phyloP scores from a whole-genome alignment of 805 yeast species.

The Debaryomyces hansenii region DNA sequence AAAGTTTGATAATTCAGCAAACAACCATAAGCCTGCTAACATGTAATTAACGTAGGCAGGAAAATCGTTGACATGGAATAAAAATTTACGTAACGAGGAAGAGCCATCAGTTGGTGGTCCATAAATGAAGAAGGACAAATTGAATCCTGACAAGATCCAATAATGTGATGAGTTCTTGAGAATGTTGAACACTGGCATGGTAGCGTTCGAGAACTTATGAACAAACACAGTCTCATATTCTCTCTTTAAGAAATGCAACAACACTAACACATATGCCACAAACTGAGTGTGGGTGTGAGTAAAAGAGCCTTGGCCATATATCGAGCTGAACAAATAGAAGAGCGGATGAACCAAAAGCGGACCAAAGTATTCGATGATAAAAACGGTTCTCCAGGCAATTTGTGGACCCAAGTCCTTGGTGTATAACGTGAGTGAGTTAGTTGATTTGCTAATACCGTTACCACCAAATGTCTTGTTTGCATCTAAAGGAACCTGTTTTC shows the following conservation, averaged over 20 bases:
- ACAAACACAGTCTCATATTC: slow-evolving; percentile 84
- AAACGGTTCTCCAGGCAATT: slow-evolving; percentile 90
- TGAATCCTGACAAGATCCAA: slow-evolving; percentile 84
- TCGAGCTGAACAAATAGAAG: slow-evolving; percentile 47
- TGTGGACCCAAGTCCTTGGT: slow-evolving; percentile 94
- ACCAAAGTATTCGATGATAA: slow-evolving; percentile 82
- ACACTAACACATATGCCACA: slow-evolving; percentile 52
- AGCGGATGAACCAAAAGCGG: slow-evolving; percentile 81
- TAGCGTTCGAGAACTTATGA: slow-evolving; percentile 81
- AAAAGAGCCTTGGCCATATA: slow-evolving; percentile 27
- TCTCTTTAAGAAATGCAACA: slow-evolving; percentile 82
- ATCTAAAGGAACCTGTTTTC: slow-evolving; percentile 45
- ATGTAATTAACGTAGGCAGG: slow-evolving; percentile 26
- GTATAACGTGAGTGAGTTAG: slow-evolving; percentile 42
- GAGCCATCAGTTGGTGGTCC: slow-evolving; percentile 16
- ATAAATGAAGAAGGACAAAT: slow-evolving; percentile 51
- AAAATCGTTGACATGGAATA: slow-evolving; percentile 48
- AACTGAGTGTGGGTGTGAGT: slow-evolving; percentile 53
- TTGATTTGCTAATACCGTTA: slow-evolving; percentile 42
- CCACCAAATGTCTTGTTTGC: slow-evolving; percentile 43
- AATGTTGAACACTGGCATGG: slow-evolving; percentile 88
- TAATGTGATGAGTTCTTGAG: slow-evolving; percentile 90
- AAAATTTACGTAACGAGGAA: slow-evolving; percentile 20
- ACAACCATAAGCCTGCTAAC: slow-evolving; percentile 47
- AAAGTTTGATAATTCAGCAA: slow-evolving; percentile 72